Base-by-base conservation (phyloP, 2,329 filamentous ascomycete species). In the Epichloe sibirici region DNA sequence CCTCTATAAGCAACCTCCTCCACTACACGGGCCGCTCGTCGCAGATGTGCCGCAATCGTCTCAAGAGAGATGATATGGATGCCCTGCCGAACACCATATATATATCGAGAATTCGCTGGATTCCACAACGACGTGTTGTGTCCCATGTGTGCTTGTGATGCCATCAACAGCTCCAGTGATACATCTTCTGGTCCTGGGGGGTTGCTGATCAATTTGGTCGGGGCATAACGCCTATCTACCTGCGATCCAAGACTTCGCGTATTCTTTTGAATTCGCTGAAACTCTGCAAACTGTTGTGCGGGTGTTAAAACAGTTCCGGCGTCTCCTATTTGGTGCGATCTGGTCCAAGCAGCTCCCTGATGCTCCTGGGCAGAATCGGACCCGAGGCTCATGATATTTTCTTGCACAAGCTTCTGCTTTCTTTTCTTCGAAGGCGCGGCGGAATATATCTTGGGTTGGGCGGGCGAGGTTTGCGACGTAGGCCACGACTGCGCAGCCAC, bases 31-130 rank as follows among this genome's bases (percentile, higher is more conserved):
- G 90, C 89, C 4, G 93, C 90, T 49, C 93, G 83, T n/a, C 91
- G 83, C 52, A 98, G 78, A 69, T 97, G 85, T 15, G 90, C 85
- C 13, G 90, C 89, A 35, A 88, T 97, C 55, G 82, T 78, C 66
- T 98, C 93, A 3, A 97, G 82, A 9, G 85, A 86, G 68, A 98
- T 95, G 66, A 98, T 90, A 71, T 96, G 91, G 56, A 95, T 84
- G 15, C 86, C 89, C 59, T 93, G 80, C 45, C 93, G 79, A 56
- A 95, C 81, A 61, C 93, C 93, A 66, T 88, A 90, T 66, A 98
- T 97, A 72, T 97, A 97, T 59, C 87, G 81, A 58, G 90, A 85
- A 72, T 97, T 98, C 50, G 82, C 84, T 11, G 93, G 90, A 71
- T 98, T 95, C 93, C 93, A 98, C 48, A 90, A 78, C 56, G 88